Base-by-base conservation (phyloP, 208 protist genomes). In the Naegleria fowleri region DNA sequence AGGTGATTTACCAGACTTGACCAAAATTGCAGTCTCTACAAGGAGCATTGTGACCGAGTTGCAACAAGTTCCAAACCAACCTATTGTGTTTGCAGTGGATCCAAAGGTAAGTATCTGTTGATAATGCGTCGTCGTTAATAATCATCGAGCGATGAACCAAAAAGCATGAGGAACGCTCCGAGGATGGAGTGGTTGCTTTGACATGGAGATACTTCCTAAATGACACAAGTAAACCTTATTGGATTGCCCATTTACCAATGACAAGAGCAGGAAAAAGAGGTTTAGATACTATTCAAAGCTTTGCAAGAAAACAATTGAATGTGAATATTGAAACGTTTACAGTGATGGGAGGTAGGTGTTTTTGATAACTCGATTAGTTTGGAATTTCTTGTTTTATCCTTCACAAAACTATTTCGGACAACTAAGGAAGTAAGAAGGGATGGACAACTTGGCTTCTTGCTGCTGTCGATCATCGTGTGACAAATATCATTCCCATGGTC, bases 241-340 rank as follows among this genome's bases (percentile, higher is more conserved):
- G 94, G 94, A 75, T 96, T 15, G 91, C 90, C 29, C 88, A 91
- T 76, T 79, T 95, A 11, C 94, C 94, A 88, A 96, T 96, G 94
- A 91, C 92, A 16, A 96, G 96, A 86, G 91, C 93, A 4, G 92
- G 90, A 36, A 90, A 96, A 52, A 93, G 86, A 48, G 93, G 93
- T 22, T 94, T 96, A 93, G 94, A 96, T 55, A 85, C 91, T 9
- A 83, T 94, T 33, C 91, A 95, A 89, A 93, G 94, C 22, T 94
- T 95, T 58, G 13, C 92, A 16, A 55, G 52, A 16, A 90, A 92
- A 48, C 13, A 88, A 39, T 39, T 91, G 40, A 22, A 22, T 40
- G 29, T 91, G 43, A 83, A 11, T 25, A 91, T 94, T 33, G 83
- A 86, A 38, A 36, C 58, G 33, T 96, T 94, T 55, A 51, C 95